Conservation (phyloP, 1,284 basidiomycete species). For the Fomitopsis betulina region DNA sequence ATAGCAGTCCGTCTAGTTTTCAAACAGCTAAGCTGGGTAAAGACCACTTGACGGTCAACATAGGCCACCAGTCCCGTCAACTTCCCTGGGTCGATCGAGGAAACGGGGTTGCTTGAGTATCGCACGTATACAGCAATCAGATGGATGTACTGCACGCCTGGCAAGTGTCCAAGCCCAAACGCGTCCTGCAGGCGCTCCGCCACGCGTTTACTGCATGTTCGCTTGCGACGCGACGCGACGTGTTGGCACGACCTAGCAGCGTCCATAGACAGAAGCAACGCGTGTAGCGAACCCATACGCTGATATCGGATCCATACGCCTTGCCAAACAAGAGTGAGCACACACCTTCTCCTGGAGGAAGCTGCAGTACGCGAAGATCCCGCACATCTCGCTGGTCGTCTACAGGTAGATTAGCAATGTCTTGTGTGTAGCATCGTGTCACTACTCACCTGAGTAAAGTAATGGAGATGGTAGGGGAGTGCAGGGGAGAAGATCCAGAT, state of each 20-base stretch:
- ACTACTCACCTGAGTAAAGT: neutral
- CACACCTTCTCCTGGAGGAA: slow-evolving; percentile 89
- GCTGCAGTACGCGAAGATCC: slow-evolving; percentile 95
- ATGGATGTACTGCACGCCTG: neutral
- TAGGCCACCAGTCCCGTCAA: too few species aligned
- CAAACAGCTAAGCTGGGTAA: too few species aligned
- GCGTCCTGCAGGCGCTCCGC: neutral
- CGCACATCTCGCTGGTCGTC: slow-evolving; percentile 58
- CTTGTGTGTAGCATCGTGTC: too few species aligned
- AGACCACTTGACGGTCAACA: too few species aligned
- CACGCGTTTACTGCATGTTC: neutral
- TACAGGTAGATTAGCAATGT: too few species aligned
- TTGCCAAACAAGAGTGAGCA: neutral
- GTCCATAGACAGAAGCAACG: neutral
- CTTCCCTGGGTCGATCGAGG: too few species aligned
- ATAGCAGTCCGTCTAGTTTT: too few species aligned
- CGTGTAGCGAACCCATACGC: neutral
- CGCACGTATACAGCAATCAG: neutral
- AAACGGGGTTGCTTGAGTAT: too few species aligned
- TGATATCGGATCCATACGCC: too few species aligned
- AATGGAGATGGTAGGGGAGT: neutral
- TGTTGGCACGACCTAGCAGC: neutral
- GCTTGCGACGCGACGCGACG: neutral
- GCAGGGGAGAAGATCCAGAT: neutral
- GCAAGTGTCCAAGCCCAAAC: neutral